Evolutionary conservation across 495 filamentous ascomycete species (phyloP).

Genomic region (Penicillium cataractarum): DNA sequence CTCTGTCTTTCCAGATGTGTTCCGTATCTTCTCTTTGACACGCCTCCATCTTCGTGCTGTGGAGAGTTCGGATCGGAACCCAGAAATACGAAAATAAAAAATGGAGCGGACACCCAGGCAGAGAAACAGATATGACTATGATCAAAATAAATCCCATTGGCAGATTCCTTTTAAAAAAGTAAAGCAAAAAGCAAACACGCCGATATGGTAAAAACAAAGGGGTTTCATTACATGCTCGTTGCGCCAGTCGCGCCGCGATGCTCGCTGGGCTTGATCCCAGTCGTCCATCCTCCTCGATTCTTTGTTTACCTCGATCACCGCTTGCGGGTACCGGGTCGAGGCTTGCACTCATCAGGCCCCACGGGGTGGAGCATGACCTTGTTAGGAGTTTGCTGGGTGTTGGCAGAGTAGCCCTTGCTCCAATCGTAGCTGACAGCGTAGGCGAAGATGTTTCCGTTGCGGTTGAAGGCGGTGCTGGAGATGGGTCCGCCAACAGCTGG

Average conservation of each 20-base stretch:
- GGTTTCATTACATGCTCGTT: slow-evolving; percentile 40
- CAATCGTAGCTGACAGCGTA: slow-evolving; percentile 95
- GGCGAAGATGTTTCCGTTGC: slow-evolving; percentile 78
- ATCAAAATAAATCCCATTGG: slow-evolving; percentile 24
- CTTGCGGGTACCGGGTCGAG: slow-evolving; percentile 71
- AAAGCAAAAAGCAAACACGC: slow-evolving; percentile 26
- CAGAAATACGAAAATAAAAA: not conserved
- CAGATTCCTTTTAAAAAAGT: slow-evolving; percentile 14
- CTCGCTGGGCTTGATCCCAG: not conserved
- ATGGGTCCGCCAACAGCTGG: slow-evolving; percentile 83
- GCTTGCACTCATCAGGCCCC: slow-evolving; percentile 77
- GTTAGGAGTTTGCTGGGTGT: slow-evolving; percentile 69
- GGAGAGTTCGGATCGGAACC: not conserved
- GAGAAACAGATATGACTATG: not conserved
- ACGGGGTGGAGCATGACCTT: slow-evolving; percentile 90
- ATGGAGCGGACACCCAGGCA: too few species aligned
- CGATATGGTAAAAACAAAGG: slow-evolving; percentile 28
- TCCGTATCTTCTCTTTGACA: not conserved
- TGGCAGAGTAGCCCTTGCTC: slow-evolving; percentile 82
- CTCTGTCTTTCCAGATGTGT: not conserved
- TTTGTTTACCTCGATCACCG: slow-evolving; percentile 48
- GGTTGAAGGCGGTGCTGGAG: slow-evolving; percentile 75
- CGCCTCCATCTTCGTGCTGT: not conserved
- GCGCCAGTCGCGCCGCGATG: slow-evolving; percentile 24
- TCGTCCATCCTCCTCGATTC: slow-evolving; percentile 5